These are phyloP conservation scores for Hyaloscypha finlandica DNA, from an alignment of 495 filamentous ascomycete species.

Conservation along the genomic window DNA sequence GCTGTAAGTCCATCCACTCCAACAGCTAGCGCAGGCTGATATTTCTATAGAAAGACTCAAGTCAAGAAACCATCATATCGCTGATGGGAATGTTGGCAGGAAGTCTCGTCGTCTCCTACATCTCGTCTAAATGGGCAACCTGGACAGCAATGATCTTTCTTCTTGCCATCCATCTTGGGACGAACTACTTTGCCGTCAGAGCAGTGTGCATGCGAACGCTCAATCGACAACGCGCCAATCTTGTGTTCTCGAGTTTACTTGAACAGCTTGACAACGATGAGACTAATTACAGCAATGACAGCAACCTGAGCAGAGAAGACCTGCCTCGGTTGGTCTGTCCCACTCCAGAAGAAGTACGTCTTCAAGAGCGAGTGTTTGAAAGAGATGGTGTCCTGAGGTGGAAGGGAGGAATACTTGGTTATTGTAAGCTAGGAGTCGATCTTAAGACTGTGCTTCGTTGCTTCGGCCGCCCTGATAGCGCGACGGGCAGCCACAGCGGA, in stretches of 20 bases:
- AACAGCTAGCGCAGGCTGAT: conserved; percentile 2
- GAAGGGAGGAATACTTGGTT: conserved; percentile 50
- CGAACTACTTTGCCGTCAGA: conserved; percentile 84
- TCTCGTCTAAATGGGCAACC: conserved; percentile 70
- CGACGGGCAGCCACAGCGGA: conserved; percentile 34
- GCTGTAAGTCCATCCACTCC: conserved; percentile 54
- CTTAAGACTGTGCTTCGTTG: conserved; percentile 40
- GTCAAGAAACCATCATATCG: conserved; percentile 93
- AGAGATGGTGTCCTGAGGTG: conserved; percentile 61
- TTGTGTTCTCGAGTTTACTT: conserved; percentile 68
- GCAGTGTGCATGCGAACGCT: conserved; percentile 82
- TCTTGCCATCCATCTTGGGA: conserved; percentile 71
- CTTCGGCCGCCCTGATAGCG: conserved; percentile 5
- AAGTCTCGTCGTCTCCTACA: conserved; percentile 73
- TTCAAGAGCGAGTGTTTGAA: conserved; percentile 72
- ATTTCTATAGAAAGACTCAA: conserved; percentile 70
- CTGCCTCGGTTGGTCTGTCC: conserved; percentile 42
- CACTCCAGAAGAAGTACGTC: conserved; percentile 61
- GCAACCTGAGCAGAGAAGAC: too few relatives aligned
- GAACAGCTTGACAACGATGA: conserved; percentile 37
- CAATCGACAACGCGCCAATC: conserved; percentile 83
- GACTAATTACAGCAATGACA: conserved; percentile 7
- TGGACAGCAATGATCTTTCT: conserved; percentile 75
- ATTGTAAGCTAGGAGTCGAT: conserved; percentile 50
- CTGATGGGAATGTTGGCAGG: conserved; percentile 88